Percentiles rank a stretch among this genome's conserved stretches.
These are phyloP conservation scores for Plasmodium reichenowi DNA, from an alignment of 169 alveolate species.

Conservation along the genomic window DNA sequence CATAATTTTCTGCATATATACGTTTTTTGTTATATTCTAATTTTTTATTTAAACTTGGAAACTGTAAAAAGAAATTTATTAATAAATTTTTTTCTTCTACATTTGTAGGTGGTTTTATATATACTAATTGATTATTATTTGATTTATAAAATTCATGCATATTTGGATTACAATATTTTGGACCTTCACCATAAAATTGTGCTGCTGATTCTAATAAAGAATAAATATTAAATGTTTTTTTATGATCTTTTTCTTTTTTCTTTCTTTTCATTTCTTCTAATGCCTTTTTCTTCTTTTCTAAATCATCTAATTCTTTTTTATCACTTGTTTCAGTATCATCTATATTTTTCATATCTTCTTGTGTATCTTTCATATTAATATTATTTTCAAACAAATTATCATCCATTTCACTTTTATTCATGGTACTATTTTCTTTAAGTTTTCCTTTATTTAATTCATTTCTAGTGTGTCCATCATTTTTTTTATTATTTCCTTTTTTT, in stretches of 20 bases:
- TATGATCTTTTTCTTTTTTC: conserved; percentile 66
- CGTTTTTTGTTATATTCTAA: conserved; percentile 69
- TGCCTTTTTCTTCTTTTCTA: conserved; percentile 49
- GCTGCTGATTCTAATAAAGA: conserved; percentile 73
- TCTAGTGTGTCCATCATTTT: conserved; percentile 18
- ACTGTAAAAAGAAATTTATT: conserved; percentile 66
- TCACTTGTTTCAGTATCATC: conserved; percentile 8
- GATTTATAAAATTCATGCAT: conserved; percentile 61
- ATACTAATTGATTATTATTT: conserved; percentile 68
- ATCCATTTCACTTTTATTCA: background rate
- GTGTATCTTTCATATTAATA: background rate
- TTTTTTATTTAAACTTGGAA: conserved; percentile 63
- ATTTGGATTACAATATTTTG: conserved; percentile 75
- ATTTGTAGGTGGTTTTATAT: conserved; percentile 64
- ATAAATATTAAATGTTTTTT: conserved; percentile 45
- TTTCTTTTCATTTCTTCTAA: conserved; percentile 70
- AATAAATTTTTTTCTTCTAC: conserved; percentile 55
- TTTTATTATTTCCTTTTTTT: conserved; percentile 33
- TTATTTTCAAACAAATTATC: background rate
- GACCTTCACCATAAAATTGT: conserved; percentile 76
- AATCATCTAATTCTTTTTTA: conserved; percentile 27
- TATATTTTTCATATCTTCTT: conserved; percentile 16
- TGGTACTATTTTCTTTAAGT: background rate
- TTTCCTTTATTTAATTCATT: background rate
- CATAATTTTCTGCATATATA: conserved; percentile 74